These are phyloP conservation scores for Lophium mytilinum DNA, from an alignment of 495 filamentous ascomycete genomes.

Conservation along the genomic window DNA sequence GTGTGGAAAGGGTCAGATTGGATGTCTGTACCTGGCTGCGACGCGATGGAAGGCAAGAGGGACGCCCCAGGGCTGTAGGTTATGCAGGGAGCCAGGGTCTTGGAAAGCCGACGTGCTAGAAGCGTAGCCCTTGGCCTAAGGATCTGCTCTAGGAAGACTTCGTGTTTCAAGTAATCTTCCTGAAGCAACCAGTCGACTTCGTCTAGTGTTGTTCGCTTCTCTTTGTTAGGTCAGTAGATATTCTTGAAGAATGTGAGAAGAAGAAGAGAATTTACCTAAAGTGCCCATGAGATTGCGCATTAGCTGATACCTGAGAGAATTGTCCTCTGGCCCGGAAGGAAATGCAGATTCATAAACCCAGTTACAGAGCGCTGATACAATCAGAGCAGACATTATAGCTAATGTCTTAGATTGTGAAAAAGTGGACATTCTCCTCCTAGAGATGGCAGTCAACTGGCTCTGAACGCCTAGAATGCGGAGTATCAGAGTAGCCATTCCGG, in stretches of 20 bases:
- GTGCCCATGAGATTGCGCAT: background rate
- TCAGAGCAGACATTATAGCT: background rate
- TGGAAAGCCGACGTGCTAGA: background rate
- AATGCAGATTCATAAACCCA: background rate
- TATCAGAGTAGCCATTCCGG: background rate
- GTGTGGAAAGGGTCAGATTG: background rate
- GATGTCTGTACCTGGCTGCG: background rate
- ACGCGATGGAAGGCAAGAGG: background rate
- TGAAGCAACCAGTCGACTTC: too few species aligned
- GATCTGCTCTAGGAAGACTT: too few species aligned
- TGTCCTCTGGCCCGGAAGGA: background rate
- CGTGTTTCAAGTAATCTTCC: too few species aligned
- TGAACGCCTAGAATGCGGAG: background rate
- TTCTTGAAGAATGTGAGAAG: too few species aligned
- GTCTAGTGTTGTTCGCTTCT: too few species aligned
- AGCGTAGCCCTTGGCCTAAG: background rate
- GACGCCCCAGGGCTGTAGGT: background rate
- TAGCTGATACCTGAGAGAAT: background rate
- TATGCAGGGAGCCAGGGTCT: background rate
- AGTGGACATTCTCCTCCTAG: too few species aligned
- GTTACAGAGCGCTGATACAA: background rate
- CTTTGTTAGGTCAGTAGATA: too few species aligned
- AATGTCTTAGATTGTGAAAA: background rate
- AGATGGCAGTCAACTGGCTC: background rate
- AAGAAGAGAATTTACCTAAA: background rate